phyloP scores from a whole-genome alignment of 306 rosid species.

The Begonia loranthoides region DNA sequence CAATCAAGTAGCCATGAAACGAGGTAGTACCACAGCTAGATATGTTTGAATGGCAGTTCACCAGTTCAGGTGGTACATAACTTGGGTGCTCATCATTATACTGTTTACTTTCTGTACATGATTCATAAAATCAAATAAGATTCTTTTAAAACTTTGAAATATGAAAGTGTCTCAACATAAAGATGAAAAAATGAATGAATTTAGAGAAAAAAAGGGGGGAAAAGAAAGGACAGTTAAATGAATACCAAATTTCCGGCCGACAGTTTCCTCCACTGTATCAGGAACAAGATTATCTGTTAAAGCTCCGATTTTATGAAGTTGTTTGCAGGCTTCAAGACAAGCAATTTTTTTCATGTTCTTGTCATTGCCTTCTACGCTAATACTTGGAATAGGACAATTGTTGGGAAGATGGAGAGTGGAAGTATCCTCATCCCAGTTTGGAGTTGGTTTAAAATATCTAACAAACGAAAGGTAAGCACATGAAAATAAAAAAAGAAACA shows the following conservation, averaged over 20 bases:
- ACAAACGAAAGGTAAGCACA: slow-evolving; percentile 5
- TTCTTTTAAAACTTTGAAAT: not conserved
- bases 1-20: slow-evolving; percentile 64
- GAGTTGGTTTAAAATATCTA: slow-evolving; percentile 79
- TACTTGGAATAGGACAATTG: slow-evolving; percentile 48
- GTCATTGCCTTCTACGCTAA: slow-evolving; percentile 30
- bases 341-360: slow-evolving; percentile 47
- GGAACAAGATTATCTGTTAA: slow-evolving; percentile 74
- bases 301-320: slow-evolving; percentile 73
- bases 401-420: slow-evolving; percentile 59
- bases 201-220: not conserved
- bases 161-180: not conserved
- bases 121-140: slow-evolving; percentile 5
- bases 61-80: slow-evolving; percentile 51
- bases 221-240: slow-evolving; percentile 4
- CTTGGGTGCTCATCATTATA: slow-evolving; percentile 40
- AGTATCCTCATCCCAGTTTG: slow-evolving; percentile 51
- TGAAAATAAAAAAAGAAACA: slow-evolving; percentile 1
- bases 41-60: slow-evolving; percentile 13
- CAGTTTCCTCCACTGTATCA: slow-evolving; percentile 43
- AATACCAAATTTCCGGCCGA: slow-evolving; percentile 40
- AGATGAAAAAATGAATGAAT: not conserved
- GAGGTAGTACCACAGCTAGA: slow-evolving; percentile 1
- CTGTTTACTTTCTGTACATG: slow-evolving; percentile 34
- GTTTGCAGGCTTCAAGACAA: slow-evolving; percentile 85